A percentile compares a stretch with the other conserved stretches of the same genome.
Conservation (phyloP, 2,329 filamentous ascomycete genomes). For the Pseudopithomyces maydicus region DNA sequence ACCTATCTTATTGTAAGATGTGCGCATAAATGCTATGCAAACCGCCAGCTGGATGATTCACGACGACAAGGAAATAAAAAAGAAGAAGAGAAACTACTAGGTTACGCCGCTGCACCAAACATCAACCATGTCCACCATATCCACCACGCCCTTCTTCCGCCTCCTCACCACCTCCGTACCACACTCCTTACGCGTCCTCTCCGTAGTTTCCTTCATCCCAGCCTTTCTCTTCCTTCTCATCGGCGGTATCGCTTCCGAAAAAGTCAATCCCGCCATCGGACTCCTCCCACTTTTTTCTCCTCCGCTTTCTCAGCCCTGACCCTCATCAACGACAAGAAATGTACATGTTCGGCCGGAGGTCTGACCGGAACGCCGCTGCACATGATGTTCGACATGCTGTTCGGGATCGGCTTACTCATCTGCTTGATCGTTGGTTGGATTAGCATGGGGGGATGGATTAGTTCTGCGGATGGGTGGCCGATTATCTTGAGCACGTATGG, state of each 20-base stretch:
- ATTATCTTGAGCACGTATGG: conserved; percentile 34
- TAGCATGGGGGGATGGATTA: conserved; percentile 8
- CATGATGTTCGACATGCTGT: conserved; percentile 25
- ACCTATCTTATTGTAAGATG: no score
- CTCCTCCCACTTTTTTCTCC: conserved; percentile 36
- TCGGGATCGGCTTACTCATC: conserved; percentile 25
- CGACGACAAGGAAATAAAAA: no score
- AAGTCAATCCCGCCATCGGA: conserved; percentile 35
- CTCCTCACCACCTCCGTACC: conserved; percentile 28
- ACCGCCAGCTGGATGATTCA: no score
- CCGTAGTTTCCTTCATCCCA: conserved; percentile 26
- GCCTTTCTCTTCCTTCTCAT: conserved; percentile 35
- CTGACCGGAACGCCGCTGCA: conserved; percentile 34
- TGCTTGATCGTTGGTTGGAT: conserved; percentile 33
- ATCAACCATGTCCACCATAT: neutral
- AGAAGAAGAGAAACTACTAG: no score
- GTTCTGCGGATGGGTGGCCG: neutral
- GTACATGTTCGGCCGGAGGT: conserved; percentile 27
- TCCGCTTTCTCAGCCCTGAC: conserved; percentile 24
- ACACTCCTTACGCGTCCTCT: conserved; percentile 31
- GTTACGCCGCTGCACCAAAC: no score
- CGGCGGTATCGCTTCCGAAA: conserved; percentile 21
- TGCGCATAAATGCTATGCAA: no score
- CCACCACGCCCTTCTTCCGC: conserved; percentile 25
- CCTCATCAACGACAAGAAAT: conserved; percentile 30